Percentiles rank a stretch among this genome's conserved stretches.
phyloP scores from a whole-genome alignment of 2,329 filamentous ascomycete species.

The Colletotrichum destructivum region DNA sequence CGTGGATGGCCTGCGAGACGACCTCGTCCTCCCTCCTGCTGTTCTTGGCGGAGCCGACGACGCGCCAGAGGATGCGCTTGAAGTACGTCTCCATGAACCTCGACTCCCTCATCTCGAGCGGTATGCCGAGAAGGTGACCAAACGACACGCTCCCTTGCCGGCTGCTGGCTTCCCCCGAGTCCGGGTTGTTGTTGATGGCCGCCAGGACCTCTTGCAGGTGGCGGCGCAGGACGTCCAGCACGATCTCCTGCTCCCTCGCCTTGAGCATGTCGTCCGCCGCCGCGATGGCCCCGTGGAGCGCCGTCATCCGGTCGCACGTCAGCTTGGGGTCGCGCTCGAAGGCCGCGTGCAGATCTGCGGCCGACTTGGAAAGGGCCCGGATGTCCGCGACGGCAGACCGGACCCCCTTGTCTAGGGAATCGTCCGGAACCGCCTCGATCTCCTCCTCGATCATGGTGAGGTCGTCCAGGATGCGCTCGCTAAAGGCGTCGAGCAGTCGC shows the following conservation, averaged over 20 bases:
- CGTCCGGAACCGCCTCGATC: slow-evolving; percentile 41
- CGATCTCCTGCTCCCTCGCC: slow-evolving; percentile 50
- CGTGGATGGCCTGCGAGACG: slow-evolving; percentile 16
- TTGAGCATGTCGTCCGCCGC: slow-evolving; percentile 41
- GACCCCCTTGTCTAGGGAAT: slow-evolving; percentile 37
- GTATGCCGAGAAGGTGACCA: neutral
- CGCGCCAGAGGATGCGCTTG: slow-evolving; percentile 6
- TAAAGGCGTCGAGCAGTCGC: slow-evolving; percentile 58
- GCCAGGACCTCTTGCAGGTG: slow-evolving; percentile 65
- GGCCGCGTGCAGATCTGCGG: neutral
- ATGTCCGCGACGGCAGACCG: neutral
- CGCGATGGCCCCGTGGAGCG: slow-evolving; percentile 4
- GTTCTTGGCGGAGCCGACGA: neutral
- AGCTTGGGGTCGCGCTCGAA: neutral
- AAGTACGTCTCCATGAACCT: slow-evolving; percentile 38
- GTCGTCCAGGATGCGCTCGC: slow-evolving; percentile 45
- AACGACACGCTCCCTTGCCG: slow-evolving; percentile 9
- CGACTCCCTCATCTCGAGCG: slow-evolving; percentile 23
- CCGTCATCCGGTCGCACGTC: neutral
- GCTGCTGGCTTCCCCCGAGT: too few relatives aligned
- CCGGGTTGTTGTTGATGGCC: slow-evolving; percentile 57
- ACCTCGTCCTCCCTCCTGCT: slow-evolving; percentile 21
- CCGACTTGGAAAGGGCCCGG: neutral
- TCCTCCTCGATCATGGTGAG: slow-evolving; percentile 41
- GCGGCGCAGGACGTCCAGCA: slow-evolving; percentile 63